Conservation (phyloP, 2,329 filamentous ascomycete genomes). For the Sporothrix phasma region DNA sequence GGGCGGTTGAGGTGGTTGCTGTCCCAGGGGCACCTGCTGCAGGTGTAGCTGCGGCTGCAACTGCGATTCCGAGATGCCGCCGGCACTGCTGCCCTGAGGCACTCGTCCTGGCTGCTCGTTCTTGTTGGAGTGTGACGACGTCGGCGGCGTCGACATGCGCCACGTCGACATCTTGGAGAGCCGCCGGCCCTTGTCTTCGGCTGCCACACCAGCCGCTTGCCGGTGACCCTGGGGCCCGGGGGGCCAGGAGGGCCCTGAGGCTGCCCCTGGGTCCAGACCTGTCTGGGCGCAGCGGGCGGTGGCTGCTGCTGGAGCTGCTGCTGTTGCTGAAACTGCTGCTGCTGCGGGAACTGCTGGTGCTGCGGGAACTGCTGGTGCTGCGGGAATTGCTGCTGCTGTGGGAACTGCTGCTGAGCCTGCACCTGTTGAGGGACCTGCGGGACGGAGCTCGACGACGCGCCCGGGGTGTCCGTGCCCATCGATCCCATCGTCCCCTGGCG, state of each 20-base stretch:
- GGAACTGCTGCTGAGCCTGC: conserved; percentile 8
- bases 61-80: neutral
- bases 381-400: conserved; percentile 7
- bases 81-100: neutral
- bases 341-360: neutral
- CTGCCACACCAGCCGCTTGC: neutral
- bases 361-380: conserved; percentile 2
- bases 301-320: conserved; percentile 1
- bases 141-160: conserved; percentile 16
- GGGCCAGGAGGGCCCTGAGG: too few species aligned
- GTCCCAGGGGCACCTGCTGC: too few species aligned
- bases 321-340: conserved; percentile 11
- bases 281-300: neutral
- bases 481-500: neutral
- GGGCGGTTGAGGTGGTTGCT: too few species aligned
- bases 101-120: neutral
- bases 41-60: neutral
- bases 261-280: neutral
- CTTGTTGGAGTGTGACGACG: conserved; percentile 13
- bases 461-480: neutral
- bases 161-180: conserved; percentile 15
- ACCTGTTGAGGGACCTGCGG: neutral
- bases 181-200: conserved; percentile 14
- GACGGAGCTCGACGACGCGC: neutral
- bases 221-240: neutral